These are phyloP conservation scores for Magnaporthiopsis rhizophila DNA, from an alignment of 2,329 filamentous ascomycete genomes.

Conservation along the genomic window DNA sequence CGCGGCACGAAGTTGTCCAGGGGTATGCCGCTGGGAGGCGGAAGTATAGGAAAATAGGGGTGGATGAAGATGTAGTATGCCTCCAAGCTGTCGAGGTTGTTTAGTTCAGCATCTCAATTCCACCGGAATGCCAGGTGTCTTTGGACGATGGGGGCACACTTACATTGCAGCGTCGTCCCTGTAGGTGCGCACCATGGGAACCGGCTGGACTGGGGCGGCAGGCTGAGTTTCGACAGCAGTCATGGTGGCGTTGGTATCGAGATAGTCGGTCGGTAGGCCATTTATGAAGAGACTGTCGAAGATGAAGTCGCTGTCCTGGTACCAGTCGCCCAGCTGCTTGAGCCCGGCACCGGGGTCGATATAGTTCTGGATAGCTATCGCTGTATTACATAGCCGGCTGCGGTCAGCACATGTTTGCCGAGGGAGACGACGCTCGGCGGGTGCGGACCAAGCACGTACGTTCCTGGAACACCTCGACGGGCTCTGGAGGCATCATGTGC, in stretches of 20 bases:
- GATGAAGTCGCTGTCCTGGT: constrained; percentile 39
- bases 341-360: constrained; percentile 40
- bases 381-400: constrained; percentile 11
- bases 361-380: constrained; percentile 28
- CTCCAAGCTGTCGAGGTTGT: constrained; percentile 23
- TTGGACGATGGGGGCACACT: constrained; percentile 12
- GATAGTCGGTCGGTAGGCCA: constrained; percentile 10
- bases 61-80: constrained; percentile 46
- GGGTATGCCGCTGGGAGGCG: constrained; percentile 28
- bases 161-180: constrained; percentile 32
- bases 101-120: neutral
- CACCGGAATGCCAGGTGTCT: neutral
- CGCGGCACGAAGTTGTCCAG: constrained; percentile 25
- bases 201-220: constrained; percentile 9
- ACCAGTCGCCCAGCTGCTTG: constrained; percentile 34
- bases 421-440: neutral
- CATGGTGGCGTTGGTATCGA: constrained; percentile 9
- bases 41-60: constrained; percentile 40
- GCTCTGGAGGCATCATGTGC: constrained; percentile 17
- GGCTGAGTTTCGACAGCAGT: constrained; percentile 13
- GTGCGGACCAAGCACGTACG: constrained; percentile 16
- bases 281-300: constrained; percentile 34
- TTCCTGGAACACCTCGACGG: constrained; percentile 23
- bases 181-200: constrained; percentile 33
- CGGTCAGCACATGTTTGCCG: neutral